These are phyloP conservation scores for Durotheca rogersii DNA, from an alignment of 495 filamentous ascomycete species.

Conservation along the genomic window DNA sequence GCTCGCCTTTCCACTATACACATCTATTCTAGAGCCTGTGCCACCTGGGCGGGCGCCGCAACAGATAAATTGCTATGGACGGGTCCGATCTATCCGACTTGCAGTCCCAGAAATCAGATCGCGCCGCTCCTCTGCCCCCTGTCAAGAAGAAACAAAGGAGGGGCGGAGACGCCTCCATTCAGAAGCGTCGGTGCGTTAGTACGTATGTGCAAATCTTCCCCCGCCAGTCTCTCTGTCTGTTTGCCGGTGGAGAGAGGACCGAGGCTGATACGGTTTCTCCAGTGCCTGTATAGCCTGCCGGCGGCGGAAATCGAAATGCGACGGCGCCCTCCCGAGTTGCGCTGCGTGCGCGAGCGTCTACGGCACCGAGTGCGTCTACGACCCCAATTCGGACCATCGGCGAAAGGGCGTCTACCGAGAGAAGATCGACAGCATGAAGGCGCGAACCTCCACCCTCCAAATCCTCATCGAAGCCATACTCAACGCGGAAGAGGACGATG, in stretches of 20 bases:
- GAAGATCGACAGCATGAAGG: constrained; percentile 86
- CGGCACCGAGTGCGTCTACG: constrained; percentile 89
- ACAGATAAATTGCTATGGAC: constrained; percentile 27
- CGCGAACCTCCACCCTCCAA: constrained; percentile 82
- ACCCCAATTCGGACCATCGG: constrained; percentile 92
- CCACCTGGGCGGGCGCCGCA: constrained; percentile 9
- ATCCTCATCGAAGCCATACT: constrained; percentile 90
- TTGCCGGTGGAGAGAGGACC: constrained; percentile 3
- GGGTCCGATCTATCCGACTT: constrained; percentile 24
- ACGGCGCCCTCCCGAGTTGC: constrained; percentile 88
- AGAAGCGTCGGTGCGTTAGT: constrained; percentile 87
- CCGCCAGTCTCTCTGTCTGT: background rate
- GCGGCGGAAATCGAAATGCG: constrained; percentile 91
- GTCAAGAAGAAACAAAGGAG: constrained; percentile 55
- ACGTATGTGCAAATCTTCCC: constrained; percentile 46
- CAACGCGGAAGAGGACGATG: constrained; percentile 83
- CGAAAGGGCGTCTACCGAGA: constrained; percentile 96
- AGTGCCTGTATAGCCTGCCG: constrained; percentile 88
- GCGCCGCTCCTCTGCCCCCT: constrained; percentile 20
- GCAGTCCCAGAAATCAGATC: constrained; percentile 17
- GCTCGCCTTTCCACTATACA: constrained; percentile 16
- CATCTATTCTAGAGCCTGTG: constrained; percentile 1
- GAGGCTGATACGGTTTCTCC: constrained; percentile 4
- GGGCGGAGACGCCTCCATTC: constrained; percentile 48
- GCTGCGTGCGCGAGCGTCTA: constrained; percentile 95